A percentile compares a stretch with the other conserved stretches of the same genome.
Conservation (phyloP, 1,284 basidiomycete species). For the Microbotryomycetes sp. region DNA sequence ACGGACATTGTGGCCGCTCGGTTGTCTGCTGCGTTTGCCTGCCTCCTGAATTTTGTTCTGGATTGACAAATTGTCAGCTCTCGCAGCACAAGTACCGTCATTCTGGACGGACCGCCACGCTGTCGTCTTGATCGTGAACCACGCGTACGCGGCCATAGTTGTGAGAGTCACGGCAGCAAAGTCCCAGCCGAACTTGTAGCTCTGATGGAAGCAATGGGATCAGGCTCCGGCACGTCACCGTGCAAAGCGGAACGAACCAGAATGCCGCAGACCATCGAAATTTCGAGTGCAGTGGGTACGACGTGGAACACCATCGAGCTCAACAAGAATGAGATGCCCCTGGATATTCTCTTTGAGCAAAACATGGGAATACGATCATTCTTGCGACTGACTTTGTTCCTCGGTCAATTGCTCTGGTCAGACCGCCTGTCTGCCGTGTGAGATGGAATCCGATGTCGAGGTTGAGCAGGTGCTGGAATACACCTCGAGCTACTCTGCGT, state of each 20-base stretch:
- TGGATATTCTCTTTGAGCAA: no score
- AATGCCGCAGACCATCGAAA: constrained; percentile 94
- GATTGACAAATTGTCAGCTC: neutral
- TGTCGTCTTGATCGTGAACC: constrained; percentile 94
- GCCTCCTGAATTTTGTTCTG: constrained; percentile 85
- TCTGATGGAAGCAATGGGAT: constrained; percentile 47
- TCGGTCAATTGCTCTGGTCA: constrained; percentile 92
- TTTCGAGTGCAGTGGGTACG: constrained; percentile 90
- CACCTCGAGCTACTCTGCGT: constrained; percentile 83
- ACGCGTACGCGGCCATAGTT: constrained; percentile 86
- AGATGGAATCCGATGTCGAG: constrained; percentile 91
- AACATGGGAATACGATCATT: neutral
- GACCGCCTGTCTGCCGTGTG: constrained; percentile 85
- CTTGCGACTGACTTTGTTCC: constrained; percentile 66
- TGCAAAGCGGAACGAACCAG: constrained; percentile 49
- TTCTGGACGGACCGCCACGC: constrained; percentile 80
- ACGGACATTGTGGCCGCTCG: constrained; percentile 88
- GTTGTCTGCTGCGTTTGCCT: constrained; percentile 95
- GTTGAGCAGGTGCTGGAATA: constrained; percentile 84
- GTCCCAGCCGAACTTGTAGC: constrained; percentile 94
- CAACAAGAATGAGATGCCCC: constrained; percentile 92
- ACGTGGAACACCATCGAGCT: constrained; percentile 93
- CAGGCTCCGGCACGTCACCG: neutral
- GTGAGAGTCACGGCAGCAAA: constrained; percentile 84
- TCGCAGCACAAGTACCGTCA: neutral